These are phyloP conservation scores for Caloboletus firmus DNA, from an alignment of 1,284 basidiomycete genomes.

Conservation along the genomic window DNA sequence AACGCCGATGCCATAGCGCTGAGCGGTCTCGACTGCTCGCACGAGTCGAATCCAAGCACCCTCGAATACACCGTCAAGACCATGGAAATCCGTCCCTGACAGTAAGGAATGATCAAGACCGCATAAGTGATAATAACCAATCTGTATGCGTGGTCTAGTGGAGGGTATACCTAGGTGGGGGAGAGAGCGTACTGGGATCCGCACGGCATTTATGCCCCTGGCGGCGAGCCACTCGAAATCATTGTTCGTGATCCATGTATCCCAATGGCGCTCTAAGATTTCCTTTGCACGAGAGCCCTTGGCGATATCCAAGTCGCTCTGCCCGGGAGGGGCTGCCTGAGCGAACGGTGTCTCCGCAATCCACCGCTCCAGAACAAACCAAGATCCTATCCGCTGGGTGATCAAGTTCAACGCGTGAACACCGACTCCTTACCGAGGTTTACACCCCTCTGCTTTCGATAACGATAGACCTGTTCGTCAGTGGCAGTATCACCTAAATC, in stretches of 20 bases:
- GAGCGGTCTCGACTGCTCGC: slow-evolving; percentile 65
- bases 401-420: slow-evolving; percentile 7
- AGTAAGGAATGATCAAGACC: slow-evolving; percentile 62
- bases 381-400: slow-evolving; percentile 49
- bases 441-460: slow-evolving; percentile 78
- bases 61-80: slow-evolving; percentile 56
- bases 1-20: slow-evolving; percentile 70
- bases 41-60: slow-evolving; percentile 76
- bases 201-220: slow-evolving; percentile 80
- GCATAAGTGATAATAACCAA: slow-evolving; percentile 77
- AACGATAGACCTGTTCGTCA: slow-evolving; percentile 50
- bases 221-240: slow-evolving; percentile 77
- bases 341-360: slow-evolving; percentile 60
- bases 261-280: slow-evolving; percentile 79
- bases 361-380: slow-evolving; percentile 81
- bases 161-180: not conserved
- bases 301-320: slow-evolving; percentile 79
- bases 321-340: slow-evolving; percentile 52
- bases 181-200: slow-evolving; percentile 66
- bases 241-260: slow-evolving; percentile 67
- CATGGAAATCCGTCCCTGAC: slow-evolving; percentile 71
- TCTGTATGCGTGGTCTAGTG: slow-evolving; percentile 44
- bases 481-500: slow-evolving; percentile 13
- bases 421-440: slow-evolving; percentile 64
- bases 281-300: slow-evolving; percentile 57